Percentiles rank a stretch among this genome's conserved stretches.
phyloP scores from a whole-genome alignment of 1,139 yeast genomes.

The Sugiyamaella neomexicana region DNA sequence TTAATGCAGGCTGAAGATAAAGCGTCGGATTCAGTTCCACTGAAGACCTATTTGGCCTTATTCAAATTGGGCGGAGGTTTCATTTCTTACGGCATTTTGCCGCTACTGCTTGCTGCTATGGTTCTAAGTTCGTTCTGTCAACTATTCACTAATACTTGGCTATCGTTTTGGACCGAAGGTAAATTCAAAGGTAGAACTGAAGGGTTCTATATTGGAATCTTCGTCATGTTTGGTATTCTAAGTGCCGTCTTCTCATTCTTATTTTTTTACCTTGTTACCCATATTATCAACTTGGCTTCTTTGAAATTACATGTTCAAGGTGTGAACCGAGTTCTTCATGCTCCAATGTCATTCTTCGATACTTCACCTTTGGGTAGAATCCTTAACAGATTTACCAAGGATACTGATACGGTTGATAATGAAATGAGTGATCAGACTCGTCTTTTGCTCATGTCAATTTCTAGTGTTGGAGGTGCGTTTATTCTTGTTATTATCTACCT shows the following conservation, averaged over 20 bases:
- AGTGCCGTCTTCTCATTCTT: slow-evolving; percentile 43
- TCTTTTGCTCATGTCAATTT: slow-evolving; percentile 50
- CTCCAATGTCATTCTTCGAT: slow-evolving; percentile 70
- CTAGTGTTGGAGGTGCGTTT: slow-evolving; percentile 61
- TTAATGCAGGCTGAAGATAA: slow-evolving; percentile 52
- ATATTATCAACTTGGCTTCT: slow-evolving; percentile 49
- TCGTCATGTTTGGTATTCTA: slow-evolving; percentile 52
- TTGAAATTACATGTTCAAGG: slow-evolving; percentile 48
- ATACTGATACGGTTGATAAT: slow-evolving; percentile 80
- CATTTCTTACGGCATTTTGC: slow-evolving; percentile 45
- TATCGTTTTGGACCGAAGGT: slow-evolving; percentile 75
- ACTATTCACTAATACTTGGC: slow-evolving; percentile 75
- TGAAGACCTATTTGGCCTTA: slow-evolving; percentile 52
- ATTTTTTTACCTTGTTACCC: slow-evolving; percentile 52
- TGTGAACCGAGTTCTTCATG: slow-evolving; percentile 62
- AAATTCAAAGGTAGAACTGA: slow-evolving; percentile 52
- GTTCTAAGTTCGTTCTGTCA: slow-evolving; percentile 58
- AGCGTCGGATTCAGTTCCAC: slow-evolving; percentile 50
- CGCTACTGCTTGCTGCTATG: slow-evolving; percentile 42
- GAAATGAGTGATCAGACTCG: slow-evolving; percentile 48
- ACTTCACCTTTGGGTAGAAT: slow-evolving; percentile 72
- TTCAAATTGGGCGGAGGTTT: slow-evolving; percentile 58
- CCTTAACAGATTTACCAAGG: slow-evolving; percentile 74
- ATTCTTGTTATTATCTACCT: slow-evolving; percentile 69
- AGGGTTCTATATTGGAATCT: slow-evolving; percentile 70